A percentile compares a stretch with the other conserved stretches of the same genome.
Conservation (phyloP, 805 yeast genomes). For the Yarrowia divulgata region DNA sequence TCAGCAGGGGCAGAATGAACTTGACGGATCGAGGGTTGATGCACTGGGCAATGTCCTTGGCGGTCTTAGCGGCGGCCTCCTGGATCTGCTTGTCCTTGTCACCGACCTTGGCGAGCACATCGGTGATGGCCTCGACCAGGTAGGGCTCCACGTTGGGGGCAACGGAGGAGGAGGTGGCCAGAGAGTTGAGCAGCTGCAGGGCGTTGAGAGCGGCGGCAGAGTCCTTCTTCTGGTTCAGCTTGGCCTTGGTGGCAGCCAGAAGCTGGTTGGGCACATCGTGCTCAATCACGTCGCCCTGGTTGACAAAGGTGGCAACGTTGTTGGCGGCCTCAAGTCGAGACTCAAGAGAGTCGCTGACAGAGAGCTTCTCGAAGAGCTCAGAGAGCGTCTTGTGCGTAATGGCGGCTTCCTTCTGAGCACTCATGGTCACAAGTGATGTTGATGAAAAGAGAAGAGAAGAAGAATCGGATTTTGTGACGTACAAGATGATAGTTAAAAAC, state of each 20-base stretch:
- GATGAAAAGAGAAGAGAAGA: slow-evolving; percentile 28
- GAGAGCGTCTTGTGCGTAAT: slow-evolving; percentile 39
- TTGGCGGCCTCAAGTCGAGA: slow-evolving; percentile 84
- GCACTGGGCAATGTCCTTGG: slow-evolving; percentile 76
- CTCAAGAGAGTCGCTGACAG: slow-evolving; percentile 81
- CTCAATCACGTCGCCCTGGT: slow-evolving; percentile 91
- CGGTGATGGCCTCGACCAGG: slow-evolving; percentile 77
- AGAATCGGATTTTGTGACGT: slow-evolving; percentile 12
- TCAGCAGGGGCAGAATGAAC: slow-evolving; percentile 82
- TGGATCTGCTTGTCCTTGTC: slow-evolving; percentile 84
- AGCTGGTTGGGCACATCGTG: slow-evolving; percentile 95
- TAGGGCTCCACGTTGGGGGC: slow-evolving; percentile 96
- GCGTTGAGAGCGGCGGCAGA: slow-evolving; percentile 71
- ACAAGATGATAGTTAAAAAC: slow-evolving; percentile 37
- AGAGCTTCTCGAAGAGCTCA: slow-evolving; percentile 91
- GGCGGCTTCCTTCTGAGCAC: slow-evolving; percentile 41
- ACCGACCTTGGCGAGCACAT: slow-evolving; percentile 80
- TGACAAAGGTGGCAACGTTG: slow-evolving; percentile 90
- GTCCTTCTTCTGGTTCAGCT: slow-evolving; percentile 83
- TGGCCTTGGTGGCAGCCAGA: slow-evolving; percentile 76
- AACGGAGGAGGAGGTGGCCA: slow-evolving; percentile 75
- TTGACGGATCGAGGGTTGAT: slow-evolving; percentile 94
- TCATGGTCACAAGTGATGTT: slow-evolving; percentile 39
- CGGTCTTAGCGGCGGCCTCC: slow-evolving; percentile 76
- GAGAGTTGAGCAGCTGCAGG: slow-evolving; percentile 81